Evolutionary conservation across 2,329 filamentous ascomycete genomes (phyloP), one percentile per base, ranked within the genome.

Genomic region (Botrytis aclada): DNA sequence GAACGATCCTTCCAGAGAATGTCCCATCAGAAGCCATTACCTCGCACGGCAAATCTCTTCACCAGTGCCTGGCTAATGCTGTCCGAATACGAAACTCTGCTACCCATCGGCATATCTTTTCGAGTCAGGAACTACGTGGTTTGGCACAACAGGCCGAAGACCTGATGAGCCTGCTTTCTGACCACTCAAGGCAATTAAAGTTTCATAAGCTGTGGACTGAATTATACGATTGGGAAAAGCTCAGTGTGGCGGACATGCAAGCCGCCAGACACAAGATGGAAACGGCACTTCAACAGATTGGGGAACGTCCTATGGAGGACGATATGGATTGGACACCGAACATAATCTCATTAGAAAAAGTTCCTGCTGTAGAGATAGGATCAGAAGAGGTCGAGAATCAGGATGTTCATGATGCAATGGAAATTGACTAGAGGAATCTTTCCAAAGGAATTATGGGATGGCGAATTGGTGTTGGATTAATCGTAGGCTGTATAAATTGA

Each of bases 271-370:
- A 51, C 2, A 75, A 73, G 41, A 58, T 81, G 62, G 74, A 79
- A 56, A 64, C 51, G n/a, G 78, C 76, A 16, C 72, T 81, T 32
- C 72, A 76, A 62, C 75, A 76, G n/a, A 79, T 80, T 60, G 76
- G 76, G 58, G 79, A 81, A 69, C 62, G 73, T 16, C 78, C 78
- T 1, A 73, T 81, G 45, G 76, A 80, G 41, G 76, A 80, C 72
- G 79, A 80, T 72, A 80, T 81, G 79, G 79, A 81, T 74, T 81
- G 80, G 80, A 80, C 79, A 18, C 78, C 79, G 18, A 80, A 80
- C 73, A 34, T 73, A 37, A 76, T 78, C 32, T 78, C 77, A n/a
- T 73, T 80, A 16, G 61, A 79, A 69, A 76, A 80, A 73, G 56
- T 79, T n/a, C 70, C 65, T n/a, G 51, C 65, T 5, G 62, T 39